Conservation (phyloP, 768 basidiomycete genomes). For the Tephrocybe sp. region DNA sequence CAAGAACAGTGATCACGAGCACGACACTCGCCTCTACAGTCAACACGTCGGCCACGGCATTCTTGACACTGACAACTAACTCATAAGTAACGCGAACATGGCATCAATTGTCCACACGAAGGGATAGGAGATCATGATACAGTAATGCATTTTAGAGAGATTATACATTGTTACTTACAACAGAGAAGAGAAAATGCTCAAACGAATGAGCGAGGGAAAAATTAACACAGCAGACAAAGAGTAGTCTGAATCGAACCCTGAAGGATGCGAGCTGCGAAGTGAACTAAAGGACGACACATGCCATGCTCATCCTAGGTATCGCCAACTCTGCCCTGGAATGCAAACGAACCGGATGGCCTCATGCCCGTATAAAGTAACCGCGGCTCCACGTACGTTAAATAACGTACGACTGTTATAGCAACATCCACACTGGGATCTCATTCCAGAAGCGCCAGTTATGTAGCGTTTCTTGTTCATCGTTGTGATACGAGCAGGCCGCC, state of each 20-base stretch:
- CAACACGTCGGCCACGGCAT: too few relatives aligned
- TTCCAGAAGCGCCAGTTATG: not conserved
- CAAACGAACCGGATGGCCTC: not conserved
- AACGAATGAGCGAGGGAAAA: slow-evolving; percentile 17
- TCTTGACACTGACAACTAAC: not conserved
- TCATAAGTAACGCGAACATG: not conserved
- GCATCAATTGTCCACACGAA: not conserved
- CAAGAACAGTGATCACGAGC: too few relatives aligned
- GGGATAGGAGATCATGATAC: not conserved
- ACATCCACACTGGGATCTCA: not conserved
- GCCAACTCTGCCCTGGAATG: slow-evolving; percentile 14
- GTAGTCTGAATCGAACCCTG: slow-evolving; percentile 59
- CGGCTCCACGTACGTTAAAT: not conserved
- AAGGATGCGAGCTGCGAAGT: slow-evolving; percentile 59
- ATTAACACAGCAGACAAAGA: slow-evolving; percentile 35
- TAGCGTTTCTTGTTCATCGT: not conserved
- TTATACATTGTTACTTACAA: too few relatives aligned
- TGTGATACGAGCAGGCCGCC: not conserved
- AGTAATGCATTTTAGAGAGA: too few relatives aligned
- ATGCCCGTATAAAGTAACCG: slow-evolving; percentile 11
- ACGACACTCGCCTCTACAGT: too few relatives aligned
- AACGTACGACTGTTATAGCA: not conserved
- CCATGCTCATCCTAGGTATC: slow-evolving; percentile 4
- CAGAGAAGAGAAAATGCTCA: slow-evolving; percentile 4
- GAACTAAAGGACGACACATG: slow-evolving; percentile 54